These are phyloP conservation scores for Graphilbum sp. DNA, from an alignment of 2,329 filamentous ascomycete species.

Conservation along the genomic window DNA sequence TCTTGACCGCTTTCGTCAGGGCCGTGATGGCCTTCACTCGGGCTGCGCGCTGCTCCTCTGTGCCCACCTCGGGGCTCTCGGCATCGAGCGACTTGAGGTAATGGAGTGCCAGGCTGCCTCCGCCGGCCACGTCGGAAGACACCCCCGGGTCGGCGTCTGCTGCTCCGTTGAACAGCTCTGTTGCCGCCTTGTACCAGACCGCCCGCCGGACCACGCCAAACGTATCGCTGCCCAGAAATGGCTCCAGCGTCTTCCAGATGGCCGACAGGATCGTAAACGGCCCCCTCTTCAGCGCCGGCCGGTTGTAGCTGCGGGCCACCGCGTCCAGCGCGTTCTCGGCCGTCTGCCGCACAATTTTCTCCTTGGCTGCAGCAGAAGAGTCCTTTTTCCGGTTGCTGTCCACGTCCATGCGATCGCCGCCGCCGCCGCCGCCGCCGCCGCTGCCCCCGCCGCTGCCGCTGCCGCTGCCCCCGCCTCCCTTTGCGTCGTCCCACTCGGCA, in stretches of 20 bases:
- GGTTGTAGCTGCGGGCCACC: slow-evolving; percentile 31
- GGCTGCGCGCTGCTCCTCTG: slow-evolving; percentile 32
- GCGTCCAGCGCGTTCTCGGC: slow-evolving; percentile 34
- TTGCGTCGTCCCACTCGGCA: slow-evolving; percentile 45
- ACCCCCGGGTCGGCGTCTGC: not conserved
- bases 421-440: slow-evolving; percentile 7
- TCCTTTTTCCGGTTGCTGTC: slow-evolving; percentile 3
- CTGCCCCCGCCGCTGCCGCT: too few relatives aligned
- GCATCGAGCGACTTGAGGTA: slow-evolving; percentile 32
- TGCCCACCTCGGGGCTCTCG: slow-evolving; percentile 27
- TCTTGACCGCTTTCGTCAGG: slow-evolving; percentile 23
- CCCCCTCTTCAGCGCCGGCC: slow-evolving; percentile 19
- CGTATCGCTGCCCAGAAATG: slow-evolving; percentile 20
- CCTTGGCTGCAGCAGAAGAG: slow-evolving; percentile 13
- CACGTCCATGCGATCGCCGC: slow-evolving; percentile 1
- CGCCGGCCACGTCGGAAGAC: slow-evolving; percentile 13
- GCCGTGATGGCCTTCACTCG: slow-evolving; percentile 29
- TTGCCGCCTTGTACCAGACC: slow-evolving; percentile 34
- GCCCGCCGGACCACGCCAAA: slow-evolving; percentile 29
- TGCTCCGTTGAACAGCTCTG: slow-evolving; percentile 28
- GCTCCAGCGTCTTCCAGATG: slow-evolving; percentile 23
- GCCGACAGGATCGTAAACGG: slow-evolving; percentile 21
- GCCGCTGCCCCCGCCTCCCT: slow-evolving; percentile 20
- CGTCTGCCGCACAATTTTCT: slow-evolving; percentile 25
- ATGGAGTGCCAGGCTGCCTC: slow-evolving; percentile 13